phyloP scores from a whole-genome alignment of 2,329 filamentous ascomycete genomes.

The Penicillium freii region DNA sequence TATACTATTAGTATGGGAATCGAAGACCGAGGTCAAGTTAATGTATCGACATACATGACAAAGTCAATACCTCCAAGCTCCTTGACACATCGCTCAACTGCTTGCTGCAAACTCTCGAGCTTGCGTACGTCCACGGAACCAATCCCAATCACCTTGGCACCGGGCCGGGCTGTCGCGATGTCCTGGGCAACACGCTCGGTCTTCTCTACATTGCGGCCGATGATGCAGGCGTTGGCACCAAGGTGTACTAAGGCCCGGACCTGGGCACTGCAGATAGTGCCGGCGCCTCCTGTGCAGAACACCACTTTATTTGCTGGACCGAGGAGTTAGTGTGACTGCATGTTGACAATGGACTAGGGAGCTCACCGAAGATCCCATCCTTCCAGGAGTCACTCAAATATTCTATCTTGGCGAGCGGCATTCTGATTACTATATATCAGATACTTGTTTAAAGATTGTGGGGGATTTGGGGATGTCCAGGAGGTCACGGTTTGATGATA shows the following conservation, averaged over 20 bases:
- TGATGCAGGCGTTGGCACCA: constrained; percentile 89
- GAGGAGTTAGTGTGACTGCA: constrained; percentile 10
- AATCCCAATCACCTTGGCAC: constrained; percentile 82
- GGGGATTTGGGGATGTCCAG: background rate
- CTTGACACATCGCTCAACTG: constrained; percentile 73
- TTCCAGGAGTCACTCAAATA: constrained; percentile 83
- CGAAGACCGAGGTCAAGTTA: background rate
- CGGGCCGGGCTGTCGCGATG: constrained; percentile 73
- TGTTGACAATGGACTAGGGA: background rate
- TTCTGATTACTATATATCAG: constrained; percentile 34
- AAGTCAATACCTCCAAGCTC: constrained; percentile 89
- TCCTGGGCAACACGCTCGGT: constrained; percentile 77
- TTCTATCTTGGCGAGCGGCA: constrained; percentile 68
- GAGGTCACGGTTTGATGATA: background rate
- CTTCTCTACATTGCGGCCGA: constrained; percentile 85
- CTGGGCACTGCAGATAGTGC: constrained; percentile 91
- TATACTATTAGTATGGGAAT: constrained; percentile 12
- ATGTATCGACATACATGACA: constrained; percentile 65
- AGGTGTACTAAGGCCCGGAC: constrained; percentile 87
- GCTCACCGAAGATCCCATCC: constrained; percentile 78
- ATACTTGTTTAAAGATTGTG: background rate
- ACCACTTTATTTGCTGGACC: constrained; percentile 75
- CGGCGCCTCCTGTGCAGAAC: constrained; percentile 92
- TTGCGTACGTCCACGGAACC: constrained; percentile 72
- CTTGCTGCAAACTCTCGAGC: constrained; percentile 65